A percentile compares a stretch with the other conserved stretches of the same genome.
Conservation (phyloP, 2,329 filamentous ascomycete genomes). For the Ophiocordyceps robertsii region DNA sequence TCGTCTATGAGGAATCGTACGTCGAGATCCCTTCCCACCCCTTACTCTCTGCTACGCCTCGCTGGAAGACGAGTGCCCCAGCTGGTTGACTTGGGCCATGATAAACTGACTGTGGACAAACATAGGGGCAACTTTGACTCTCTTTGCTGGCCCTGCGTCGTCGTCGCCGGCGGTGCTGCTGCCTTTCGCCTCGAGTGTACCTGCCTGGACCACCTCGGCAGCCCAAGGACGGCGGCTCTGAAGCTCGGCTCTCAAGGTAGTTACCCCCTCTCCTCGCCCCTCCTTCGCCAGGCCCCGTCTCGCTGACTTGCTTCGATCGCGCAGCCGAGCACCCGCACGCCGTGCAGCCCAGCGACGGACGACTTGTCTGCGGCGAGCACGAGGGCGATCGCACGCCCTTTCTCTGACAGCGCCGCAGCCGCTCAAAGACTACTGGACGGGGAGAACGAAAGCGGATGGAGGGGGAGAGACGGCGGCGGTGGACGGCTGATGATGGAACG, state of each 20-base stretch:
- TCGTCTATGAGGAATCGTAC: conserved; percentile 8
- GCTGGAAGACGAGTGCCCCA: not conserved
- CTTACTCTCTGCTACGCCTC: not conserved
- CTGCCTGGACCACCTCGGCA: conserved; percentile 4
- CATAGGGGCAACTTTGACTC: conserved; percentile 9
- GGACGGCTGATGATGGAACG: no score
- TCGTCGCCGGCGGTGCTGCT: conserved; percentile 1
- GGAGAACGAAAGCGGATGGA: not conserved
- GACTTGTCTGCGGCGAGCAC: conserved; percentile 8
- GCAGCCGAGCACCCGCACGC: conserved; percentile 5
- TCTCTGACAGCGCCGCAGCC: not conserved
- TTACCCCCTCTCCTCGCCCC: not conserved
- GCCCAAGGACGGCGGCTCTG: conserved; percentile 6
- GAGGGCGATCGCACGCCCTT: conserved; percentile 6
- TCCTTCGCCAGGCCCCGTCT: not conserved
- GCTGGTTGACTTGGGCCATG: not conserved
- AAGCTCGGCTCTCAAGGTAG: conserved; percentile 3
- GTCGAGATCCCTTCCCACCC: not conserved
- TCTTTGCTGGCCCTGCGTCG: conserved; percentile 9
- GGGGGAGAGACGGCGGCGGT: not conserved
- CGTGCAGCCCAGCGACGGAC: conserved; percentile 6
- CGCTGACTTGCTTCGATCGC: not conserved
- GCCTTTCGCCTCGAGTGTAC: conserved; percentile 7
- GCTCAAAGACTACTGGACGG: no score
- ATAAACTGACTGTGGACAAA: not conserved